phyloP scores from a whole-genome alignment of 306 rosid species.

The Mimosa pudica region DNA sequence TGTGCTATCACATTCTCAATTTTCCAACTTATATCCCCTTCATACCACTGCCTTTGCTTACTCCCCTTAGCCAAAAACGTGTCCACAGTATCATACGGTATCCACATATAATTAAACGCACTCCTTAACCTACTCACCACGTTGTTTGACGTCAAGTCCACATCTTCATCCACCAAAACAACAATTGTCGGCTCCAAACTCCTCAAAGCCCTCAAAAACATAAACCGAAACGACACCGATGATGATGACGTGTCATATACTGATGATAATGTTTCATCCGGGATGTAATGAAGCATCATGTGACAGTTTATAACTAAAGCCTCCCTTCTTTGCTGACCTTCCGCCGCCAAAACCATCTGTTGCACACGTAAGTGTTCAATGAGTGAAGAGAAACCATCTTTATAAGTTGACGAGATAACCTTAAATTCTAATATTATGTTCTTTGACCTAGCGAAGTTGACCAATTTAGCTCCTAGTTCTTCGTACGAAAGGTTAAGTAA shows the following conservation, averaged over 20 bases:
- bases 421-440: constrained; percentile 69
- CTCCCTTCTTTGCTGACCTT: constrained; percentile 34
- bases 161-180: constrained; percentile 79
- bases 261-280: constrained; percentile 60
- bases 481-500: constrained; percentile 70
- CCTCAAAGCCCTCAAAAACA: constrained; percentile 68
- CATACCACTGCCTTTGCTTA: constrained; percentile 88
- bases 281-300: constrained; percentile 89
- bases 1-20: constrained; percentile 83
- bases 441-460: constrained; percentile 72
- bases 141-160: constrained; percentile 68
- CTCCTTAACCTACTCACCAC: constrained; percentile 66
- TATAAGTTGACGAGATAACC: constrained; percentile 56
- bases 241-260: too few relatives aligned
- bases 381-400: constrained; percentile 65
- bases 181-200: constrained; percentile 73
- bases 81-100: constrained; percentile 86
- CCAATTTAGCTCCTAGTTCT: constrained; percentile 66
- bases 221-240: constrained; percentile 47
- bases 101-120: constrained; percentile 91
- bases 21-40: constrained; percentile 82
- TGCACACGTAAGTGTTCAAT: constrained; percentile 73
- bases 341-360: constrained; percentile 48
- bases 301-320: constrained; percentile 85
- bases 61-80: constrained; percentile 74